A percentile compares a stretch with the other conserved stretches of the same genome.
Evolutionary conservation across 371 early-diverging fungal species (phyloP).

Genomic region (Mucor velutinosus): DNA sequence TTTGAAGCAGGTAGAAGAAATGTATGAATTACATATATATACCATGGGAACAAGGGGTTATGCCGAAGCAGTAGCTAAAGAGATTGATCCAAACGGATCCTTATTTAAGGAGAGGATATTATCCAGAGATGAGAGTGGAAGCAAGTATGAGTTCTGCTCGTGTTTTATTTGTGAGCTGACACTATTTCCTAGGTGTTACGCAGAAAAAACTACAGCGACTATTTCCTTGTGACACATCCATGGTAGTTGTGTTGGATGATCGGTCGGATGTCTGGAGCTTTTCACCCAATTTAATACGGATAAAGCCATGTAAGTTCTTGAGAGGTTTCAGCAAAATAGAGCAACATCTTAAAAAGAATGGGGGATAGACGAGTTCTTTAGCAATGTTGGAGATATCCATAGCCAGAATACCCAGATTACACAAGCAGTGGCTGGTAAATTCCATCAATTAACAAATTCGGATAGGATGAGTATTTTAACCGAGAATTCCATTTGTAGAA

Average conservation of each 20-base stretch:
- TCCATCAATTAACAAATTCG: background rate
- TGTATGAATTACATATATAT: slow-evolving; percentile 98
- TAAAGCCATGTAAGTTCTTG: slow-evolving; percentile 78
- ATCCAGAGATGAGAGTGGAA: slow-evolving; percentile 94
- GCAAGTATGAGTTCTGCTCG: slow-evolving; percentile 34
- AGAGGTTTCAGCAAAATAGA: background rate
- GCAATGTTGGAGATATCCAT: slow-evolving; percentile 96
- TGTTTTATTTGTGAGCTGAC: background rate
- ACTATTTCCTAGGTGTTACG: slow-evolving; percentile 59
- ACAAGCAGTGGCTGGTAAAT: slow-evolving; percentile 12
- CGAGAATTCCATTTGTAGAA: slow-evolving; percentile 1
- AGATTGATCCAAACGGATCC: slow-evolving; percentile 85
- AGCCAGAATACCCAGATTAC: background rate
- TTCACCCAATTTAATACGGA: slow-evolving; percentile 87
- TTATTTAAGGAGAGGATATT: slow-evolving; percentile 93
- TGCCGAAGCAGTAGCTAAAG: slow-evolving; percentile 86
- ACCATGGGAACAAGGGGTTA: slow-evolving; percentile 98
- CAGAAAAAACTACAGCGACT: slow-evolving; percentile 89
- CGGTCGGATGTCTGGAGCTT: slow-evolving; percentile 97
- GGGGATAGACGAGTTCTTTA: slow-evolving; percentile 84
- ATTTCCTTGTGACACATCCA: slow-evolving; percentile 95
- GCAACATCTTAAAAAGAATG: background rate
- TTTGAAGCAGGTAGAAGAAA: slow-evolving; percentile 63
- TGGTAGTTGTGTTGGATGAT: slow-evolving; percentile 99
- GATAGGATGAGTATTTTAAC: background rate